phyloP scores from a whole-genome alignment of 2,329 filamentous ascomycete genomes.

The Trichoderma semiorbis region DNA sequence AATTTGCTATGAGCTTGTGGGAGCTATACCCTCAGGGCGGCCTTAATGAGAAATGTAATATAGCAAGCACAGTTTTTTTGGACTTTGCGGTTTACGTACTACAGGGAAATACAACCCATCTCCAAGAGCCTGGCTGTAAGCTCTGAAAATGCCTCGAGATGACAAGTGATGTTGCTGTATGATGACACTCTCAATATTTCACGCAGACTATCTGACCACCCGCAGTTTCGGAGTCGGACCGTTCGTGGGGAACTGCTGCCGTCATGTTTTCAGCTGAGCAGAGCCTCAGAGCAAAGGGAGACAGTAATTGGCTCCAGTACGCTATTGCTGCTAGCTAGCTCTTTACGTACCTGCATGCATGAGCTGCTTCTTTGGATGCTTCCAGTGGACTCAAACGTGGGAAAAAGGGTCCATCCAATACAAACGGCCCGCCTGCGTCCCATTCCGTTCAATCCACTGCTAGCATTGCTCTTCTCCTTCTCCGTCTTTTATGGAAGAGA shows the following conservation, averaged over 20 bases:
- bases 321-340: not conserved
- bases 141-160: not conserved
- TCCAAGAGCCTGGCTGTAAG: not conserved
- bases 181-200: not conserved
- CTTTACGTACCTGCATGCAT: not conserved
- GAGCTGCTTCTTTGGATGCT: not conserved
- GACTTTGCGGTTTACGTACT: not conserved
- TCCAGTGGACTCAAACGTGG: not conserved
- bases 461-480: not conserved
- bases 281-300: not conserved
- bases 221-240: not conserved
- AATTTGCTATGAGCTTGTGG: not conserved
- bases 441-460: not conserved
- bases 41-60: slow-evolving; percentile 14
- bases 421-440: not conserved
- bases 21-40: not conserved
- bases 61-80: not conserved
- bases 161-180: not conserved
- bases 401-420: not conserved
- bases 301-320: not conserved
- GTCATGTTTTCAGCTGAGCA: not conserved
- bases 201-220: not conserved
- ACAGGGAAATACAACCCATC: not conserved
- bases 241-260: not conserved
- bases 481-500: not conserved